Conservation (phyloP, 345 rosid species). For the Psidium guajava region DNA sequence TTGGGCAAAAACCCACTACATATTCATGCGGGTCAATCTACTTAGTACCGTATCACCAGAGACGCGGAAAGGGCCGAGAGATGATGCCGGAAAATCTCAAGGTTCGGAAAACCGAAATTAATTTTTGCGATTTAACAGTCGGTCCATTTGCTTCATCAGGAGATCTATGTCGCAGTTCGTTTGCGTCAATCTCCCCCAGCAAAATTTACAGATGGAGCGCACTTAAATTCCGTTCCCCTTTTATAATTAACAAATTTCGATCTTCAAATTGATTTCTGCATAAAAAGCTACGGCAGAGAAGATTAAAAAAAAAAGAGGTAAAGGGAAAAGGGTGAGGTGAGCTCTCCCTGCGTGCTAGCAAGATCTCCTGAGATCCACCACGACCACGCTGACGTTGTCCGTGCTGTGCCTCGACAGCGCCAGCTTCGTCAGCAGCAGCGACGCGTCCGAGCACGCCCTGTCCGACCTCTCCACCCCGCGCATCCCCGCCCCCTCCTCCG, state of each 20-base stretch:
- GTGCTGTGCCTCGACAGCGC: constrained; percentile 67
- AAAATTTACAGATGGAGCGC: not conserved
- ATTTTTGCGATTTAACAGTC: not conserved
- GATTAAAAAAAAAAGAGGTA: not conserved
- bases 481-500: not conserved
- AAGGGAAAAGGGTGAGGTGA: not conserved
- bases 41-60: not conserved
- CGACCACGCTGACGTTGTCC: constrained; percentile 84
- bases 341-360: constrained; percentile 15
- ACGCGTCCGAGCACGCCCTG: constrained; percentile 59
- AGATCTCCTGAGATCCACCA: constrained; percentile 50
- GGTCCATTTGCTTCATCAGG: not conserved
- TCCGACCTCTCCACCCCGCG: constrained; percentile 20
- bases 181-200: not conserved
- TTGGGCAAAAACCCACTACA: not conserved
- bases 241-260: not conserved
- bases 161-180: not conserved
- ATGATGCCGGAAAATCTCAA: too few relatives aligned
- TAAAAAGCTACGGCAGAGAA: not conserved
- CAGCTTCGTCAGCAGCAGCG: constrained; percentile 56
- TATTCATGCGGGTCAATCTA: not conserved
- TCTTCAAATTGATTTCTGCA: not conserved
- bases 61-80: too few relatives aligned
- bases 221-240: not conserved
- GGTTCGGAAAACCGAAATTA: too few relatives aligned